phyloP scores from a whole-genome alignment of 345 rosid genomes.

The Gynandropsis gynandra region DNA sequence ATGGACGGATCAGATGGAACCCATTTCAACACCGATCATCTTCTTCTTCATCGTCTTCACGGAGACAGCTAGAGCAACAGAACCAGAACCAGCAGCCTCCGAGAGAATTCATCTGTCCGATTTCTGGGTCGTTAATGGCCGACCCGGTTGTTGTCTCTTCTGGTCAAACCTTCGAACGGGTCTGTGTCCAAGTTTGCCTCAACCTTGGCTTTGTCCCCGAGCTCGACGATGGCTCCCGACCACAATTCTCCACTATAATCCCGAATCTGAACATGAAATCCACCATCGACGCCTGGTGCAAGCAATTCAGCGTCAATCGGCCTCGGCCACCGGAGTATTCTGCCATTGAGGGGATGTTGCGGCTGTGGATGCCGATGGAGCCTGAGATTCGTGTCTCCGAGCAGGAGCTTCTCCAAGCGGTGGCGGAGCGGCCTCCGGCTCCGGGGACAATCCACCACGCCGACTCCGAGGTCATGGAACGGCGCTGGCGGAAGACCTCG shows the following conservation, averaged over 20 bases:
- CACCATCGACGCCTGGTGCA: conserved; percentile 62
- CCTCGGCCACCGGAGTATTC: conserved; percentile 44
- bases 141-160: conserved; percentile 87
- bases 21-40: conserved; percentile 39
- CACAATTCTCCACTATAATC: conserved; percentile 55
- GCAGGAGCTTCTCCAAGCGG: conserved; percentile 49
- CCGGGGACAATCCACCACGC: conserved; percentile 40
- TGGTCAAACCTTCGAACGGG: conserved; percentile 76
- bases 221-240: conserved; percentile 39
- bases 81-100: conserved; percentile 35
- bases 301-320: conserved; percentile 20
- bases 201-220: conserved; percentile 41
- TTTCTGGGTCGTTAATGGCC: conserved; percentile 56
- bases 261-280: conserved; percentile 65
- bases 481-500: not conserved
- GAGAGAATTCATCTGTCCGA: conserved; percentile 58
- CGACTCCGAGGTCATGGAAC: conserved; percentile 39
- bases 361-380: conserved; percentile 29
- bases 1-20: conserved; percentile 58
- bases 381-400: conserved; percentile 55
- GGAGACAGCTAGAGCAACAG: not conserved
- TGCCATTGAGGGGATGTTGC: conserved; percentile 40
- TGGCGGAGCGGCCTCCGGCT: conserved; percentile 38
- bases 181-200: conserved; percentile 55
- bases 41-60: conserved; percentile 16